Conservation (phyloP, 352 stramenopile species). For the Phytophthora cryptogea region DNA sequence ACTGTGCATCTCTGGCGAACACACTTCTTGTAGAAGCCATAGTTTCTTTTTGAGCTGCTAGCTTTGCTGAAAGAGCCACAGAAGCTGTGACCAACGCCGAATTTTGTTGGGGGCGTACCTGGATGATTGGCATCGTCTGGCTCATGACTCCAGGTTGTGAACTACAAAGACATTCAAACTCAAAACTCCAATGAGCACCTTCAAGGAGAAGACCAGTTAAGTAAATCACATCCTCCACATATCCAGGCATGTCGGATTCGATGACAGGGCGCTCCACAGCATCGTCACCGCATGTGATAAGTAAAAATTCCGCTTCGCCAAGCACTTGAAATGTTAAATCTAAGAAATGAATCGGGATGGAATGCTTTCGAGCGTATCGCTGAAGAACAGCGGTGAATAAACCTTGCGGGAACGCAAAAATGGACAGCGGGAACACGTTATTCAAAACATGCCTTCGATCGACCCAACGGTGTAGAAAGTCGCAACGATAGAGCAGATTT, state of each 20-base stretch:
- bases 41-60: neutral
- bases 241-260: constrained; percentile 7
- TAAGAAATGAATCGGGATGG: constrained; percentile 74
- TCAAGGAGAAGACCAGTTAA: constrained; percentile 72
- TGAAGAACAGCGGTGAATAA: constrained; percentile 83
- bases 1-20: neutral
- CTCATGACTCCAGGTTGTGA: constrained; percentile 63
- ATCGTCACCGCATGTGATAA: constrained; percentile 1
- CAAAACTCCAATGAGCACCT: constrained; percentile 66
- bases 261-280: neutral
- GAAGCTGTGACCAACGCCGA: neutral
- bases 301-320: constrained; percentile 34
- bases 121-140: constrained; percentile 84
- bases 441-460: constrained; percentile 20
- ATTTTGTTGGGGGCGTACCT: constrained; percentile 71
- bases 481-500: constrained; percentile 55
- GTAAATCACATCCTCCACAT: constrained; percentile 47
- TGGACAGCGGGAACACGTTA: constrained; percentile 57
- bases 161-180: constrained; percentile 53
- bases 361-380: constrained; percentile 68
- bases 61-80: neutral
- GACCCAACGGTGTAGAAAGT: constrained; percentile 67
- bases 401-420: constrained; percentile 77
- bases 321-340: constrained; percentile 81
- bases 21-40: constrained; percentile 1